Conservation (phyloP, 2,329 filamentous ascomycete species). For the Alternaria burnsii region DNA sequence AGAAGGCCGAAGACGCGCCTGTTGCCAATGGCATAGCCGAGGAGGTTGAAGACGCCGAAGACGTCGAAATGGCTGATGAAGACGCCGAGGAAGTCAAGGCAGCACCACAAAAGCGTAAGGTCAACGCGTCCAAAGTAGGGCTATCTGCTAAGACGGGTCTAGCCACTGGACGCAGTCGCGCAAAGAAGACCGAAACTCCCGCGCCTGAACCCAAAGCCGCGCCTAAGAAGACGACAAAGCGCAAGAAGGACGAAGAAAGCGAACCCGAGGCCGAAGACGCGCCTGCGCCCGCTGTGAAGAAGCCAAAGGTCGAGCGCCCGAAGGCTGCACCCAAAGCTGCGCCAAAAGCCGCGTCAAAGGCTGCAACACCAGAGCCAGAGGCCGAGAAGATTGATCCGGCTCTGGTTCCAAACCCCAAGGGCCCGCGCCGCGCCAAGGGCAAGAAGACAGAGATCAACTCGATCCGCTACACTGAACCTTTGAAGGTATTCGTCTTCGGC, state of each 20-base stretch:
- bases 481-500: slow-evolving; percentile 83
- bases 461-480: slow-evolving; percentile 64
- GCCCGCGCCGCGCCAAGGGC: slow-evolving; percentile 41
- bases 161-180: slow-evolving; percentile 35
- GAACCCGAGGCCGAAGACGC: slow-evolving; percentile 30
- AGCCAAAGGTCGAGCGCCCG: slow-evolving; percentile 31
- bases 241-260: slow-evolving; percentile 43
- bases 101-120: slow-evolving; percentile 24
- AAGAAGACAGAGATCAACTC: slow-evolving; percentile 66
- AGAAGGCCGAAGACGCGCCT: slow-evolving; percentile 32
- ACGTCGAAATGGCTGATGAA: slow-evolving; percentile 9
- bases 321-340: slow-evolving; percentile 26
- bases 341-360: slow-evolving; percentile 20
- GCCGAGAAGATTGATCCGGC: slow-evolving; percentile 21
- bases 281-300: slow-evolving; percentile 34
- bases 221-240: slow-evolving; percentile 35
- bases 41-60: slow-evolving; percentile 13
- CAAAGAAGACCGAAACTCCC: slow-evolving; percentile 39
- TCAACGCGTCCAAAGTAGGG: slow-evolving; percentile 17
- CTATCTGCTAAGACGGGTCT: slow-evolving; percentile 18
- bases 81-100: slow-evolving; percentile 12
- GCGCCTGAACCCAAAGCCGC: slow-evolving; percentile 25
- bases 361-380: slow-evolving; percentile 15
- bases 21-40: slow-evolving; percentile 21
- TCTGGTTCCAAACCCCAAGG: slow-evolving; percentile 38